Conservation (phyloP, 1,139 yeast species). For the Wickerhamomyces sp. region DNA sequence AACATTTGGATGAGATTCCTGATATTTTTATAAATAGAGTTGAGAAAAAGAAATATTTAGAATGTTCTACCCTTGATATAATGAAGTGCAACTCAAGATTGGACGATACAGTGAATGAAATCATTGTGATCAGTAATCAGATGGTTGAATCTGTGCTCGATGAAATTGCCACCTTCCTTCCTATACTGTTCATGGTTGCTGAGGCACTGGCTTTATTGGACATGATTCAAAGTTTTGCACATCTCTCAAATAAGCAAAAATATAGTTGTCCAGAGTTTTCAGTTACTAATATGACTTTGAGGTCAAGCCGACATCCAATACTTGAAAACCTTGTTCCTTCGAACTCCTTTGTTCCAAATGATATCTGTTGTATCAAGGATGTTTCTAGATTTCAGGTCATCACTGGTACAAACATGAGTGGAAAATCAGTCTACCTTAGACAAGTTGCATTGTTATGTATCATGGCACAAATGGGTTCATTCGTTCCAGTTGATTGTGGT, state of each 20-base stretch:
- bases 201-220: conserved; percentile 43
- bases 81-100: conserved; percentile 37
- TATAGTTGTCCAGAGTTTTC: conserved; percentile 35
- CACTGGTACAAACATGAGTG: conserved; percentile 46
- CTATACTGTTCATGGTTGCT: conserved; percentile 37
- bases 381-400: conserved; percentile 38
- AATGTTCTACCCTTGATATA: conserved; percentile 39
- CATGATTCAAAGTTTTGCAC: conserved; percentile 35
- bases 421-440: conserved; percentile 40
- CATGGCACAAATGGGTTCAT: conserved; percentile 43
- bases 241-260: conserved; percentile 24
- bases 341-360: conserved; percentile 33
- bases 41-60: conserved; percentile 30
- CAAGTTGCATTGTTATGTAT: conserved; percentile 36
- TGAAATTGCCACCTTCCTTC: conserved; percentile 26
- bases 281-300: conserved; percentile 25
- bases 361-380: conserved; percentile 30
- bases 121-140: conserved; percentile 36
- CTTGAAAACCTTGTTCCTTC: conserved; percentile 25
- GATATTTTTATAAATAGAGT: conserved; percentile 30
- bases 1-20: conserved; percentile 24
- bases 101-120: conserved; percentile 36
- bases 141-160: conserved; percentile 30
- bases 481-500: conserved; percentile 39
- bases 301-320: conserved; percentile 38